These are phyloP conservation scores for Cryptococcus depauperatus DNA, from an alignment of 1,284 basidiomycete species.

Conservation along the genomic window DNA sequence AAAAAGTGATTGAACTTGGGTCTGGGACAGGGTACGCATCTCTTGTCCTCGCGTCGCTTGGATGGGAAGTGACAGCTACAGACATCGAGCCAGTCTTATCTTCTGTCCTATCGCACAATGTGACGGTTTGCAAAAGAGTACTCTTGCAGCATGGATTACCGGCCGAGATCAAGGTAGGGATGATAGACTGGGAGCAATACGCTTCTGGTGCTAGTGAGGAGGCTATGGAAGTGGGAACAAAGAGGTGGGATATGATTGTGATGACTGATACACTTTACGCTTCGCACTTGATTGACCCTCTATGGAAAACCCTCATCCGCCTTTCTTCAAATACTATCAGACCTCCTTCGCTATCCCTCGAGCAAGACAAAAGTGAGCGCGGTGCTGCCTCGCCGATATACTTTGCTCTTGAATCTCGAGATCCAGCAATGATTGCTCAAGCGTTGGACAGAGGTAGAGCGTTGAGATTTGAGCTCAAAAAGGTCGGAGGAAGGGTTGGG, in stretches of 20 bases:
- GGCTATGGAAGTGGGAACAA: not conserved
- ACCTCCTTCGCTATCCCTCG: conserved; percentile 41
- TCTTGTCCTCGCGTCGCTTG: conserved; percentile 57
- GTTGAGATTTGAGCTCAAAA: conserved; percentile 53
- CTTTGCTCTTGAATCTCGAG: conserved; percentile 68
- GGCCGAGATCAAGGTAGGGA: conserved; percentile 2
- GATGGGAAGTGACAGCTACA: conserved; percentile 70
- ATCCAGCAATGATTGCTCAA: conserved; percentile 56
- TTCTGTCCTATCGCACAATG: conserved; percentile 60
- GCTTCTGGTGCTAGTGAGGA: not conserved
- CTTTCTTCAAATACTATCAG: not conserved
- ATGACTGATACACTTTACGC: conserved; percentile 79
- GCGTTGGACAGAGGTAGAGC: conserved; percentile 52
- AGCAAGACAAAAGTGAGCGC: conserved; percentile 28
- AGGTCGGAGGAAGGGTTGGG: conserved; percentile 56
- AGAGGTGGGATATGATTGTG: conserved; percentile 57
- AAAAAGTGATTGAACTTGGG: conserved; percentile 64
- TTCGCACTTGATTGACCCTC: conserved; percentile 56
- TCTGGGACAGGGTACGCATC: conserved; percentile 71
- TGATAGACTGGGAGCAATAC: conserved; percentile 26
- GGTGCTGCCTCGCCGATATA: conserved; percentile 49
- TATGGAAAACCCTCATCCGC: conserved; percentile 53
- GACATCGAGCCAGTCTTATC: conserved; percentile 64
- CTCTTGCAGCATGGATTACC: not conserved
- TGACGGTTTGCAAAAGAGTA: conserved; percentile 46